Base-by-base conservation (phyloP, 495 filamentous ascomycete genomes). In the Durotheca rogersii region DNA sequence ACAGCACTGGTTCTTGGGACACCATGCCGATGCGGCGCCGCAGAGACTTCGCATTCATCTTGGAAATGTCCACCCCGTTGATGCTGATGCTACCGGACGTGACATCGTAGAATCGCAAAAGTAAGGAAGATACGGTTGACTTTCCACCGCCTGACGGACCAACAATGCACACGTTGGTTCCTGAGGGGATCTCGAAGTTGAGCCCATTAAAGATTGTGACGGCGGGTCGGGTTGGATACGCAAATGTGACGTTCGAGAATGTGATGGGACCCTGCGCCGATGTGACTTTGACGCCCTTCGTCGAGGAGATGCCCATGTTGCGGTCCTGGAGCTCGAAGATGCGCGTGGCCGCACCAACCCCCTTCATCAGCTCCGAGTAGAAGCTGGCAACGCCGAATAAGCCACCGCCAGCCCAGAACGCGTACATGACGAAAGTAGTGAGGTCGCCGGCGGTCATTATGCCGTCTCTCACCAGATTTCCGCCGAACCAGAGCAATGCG, bases 301-400 rank as follows among this genome's bases (percentile, higher is more conserved):
- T 98, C 1, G 90, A 81, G 9, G 82, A 84, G 43, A 97, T 96
- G 1, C 82, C 86, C 0, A 90, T 85, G 33, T 94, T 79, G 49
- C 93, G 86, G 69, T 98, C 93, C 68, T 97, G 91, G 4, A 98
- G 77, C 64, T 98, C 93, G 64, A 98, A 98, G 5, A 98, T 77
- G 18, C 93, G 87, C 61, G 85, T 92, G 9, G 93, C 94, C 29
- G 93, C 93, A 58, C 93, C 93, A 16, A 96, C 93, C 30, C 94
- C 94, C 64, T 97, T 97, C 93, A 96, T 97, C 14, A 98, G 80
- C 66, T 98, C 93, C 7, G 90, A 95, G 73, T 95, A 96, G 72
- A 98, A 98, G 58, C 86, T 88, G 23, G 90, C 94, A 7, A 98
- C 73, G 2, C 93, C 93, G 55, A 97, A 94, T 53, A 98, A 81